These are phyloP conservation scores for Coemansia sp. DNA, from an alignment of 192 early-diverging fungal genomes.

Conservation along the genomic window DNA sequence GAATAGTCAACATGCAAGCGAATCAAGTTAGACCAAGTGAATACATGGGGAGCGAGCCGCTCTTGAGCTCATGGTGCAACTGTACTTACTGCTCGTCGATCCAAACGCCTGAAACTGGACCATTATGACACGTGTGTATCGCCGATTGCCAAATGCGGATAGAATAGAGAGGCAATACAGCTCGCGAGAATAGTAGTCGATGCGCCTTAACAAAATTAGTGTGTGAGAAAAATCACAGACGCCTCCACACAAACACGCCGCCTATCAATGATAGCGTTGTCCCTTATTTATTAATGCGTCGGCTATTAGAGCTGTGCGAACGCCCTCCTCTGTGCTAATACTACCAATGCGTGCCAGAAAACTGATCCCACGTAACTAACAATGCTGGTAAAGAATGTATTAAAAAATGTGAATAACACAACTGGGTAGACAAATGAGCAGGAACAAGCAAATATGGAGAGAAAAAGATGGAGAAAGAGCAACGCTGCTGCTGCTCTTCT, in stretches of 20 bases:
- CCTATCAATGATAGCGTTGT: too few relatives aligned
- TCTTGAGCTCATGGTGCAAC: background rate
- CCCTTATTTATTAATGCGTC: too few relatives aligned
- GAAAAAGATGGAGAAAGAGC: background rate
- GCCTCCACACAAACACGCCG: background rate
- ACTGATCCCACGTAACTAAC: background rate
- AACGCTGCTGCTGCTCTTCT: background rate
- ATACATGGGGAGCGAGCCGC: too few relatives aligned
- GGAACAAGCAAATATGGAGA: background rate
- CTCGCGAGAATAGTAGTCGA: background rate
- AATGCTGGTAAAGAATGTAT: too few relatives aligned
- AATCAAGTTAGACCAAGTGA: background rate
- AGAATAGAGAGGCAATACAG: background rate
- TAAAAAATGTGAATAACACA: background rate
- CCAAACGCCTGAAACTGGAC: conserved; percentile 26
- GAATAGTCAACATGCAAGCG: background rate
- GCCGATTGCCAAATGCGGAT: background rate
- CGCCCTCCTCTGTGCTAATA: too few relatives aligned
- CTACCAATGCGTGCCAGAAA: too few relatives aligned
- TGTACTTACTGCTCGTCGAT: conserved; percentile 38
- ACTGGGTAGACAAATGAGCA: background rate
- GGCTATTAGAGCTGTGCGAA: too few relatives aligned
- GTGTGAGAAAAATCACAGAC: background rate
- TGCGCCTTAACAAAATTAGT: background rate
- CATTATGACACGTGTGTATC: conserved; percentile 7